Evolutionary conservation across 2,329 filamentous ascomycete genomes (phyloP), one percentile per base, ranked within the genome.

Genomic region (Xylariaceae sp.): DNA sequence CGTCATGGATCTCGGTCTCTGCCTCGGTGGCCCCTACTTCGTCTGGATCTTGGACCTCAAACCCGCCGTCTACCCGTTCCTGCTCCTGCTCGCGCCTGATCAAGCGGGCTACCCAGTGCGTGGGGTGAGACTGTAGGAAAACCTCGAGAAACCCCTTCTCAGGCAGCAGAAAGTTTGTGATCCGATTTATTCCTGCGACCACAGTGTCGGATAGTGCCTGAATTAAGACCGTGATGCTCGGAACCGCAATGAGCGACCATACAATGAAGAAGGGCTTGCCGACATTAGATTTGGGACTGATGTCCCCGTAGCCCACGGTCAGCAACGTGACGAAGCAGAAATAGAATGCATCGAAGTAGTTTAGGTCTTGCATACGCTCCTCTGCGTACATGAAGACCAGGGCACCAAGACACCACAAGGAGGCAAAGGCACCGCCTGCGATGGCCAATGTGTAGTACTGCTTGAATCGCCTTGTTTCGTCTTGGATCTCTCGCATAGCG

Each of bases 321-420:
- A 44, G 19, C 3, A 44, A 34, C 22, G 42, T 41, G 17, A 41
- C 42, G 38, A 44, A 44, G 29, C 42, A 44, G 34, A 44, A 44
- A 16, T 44, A 44, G 17, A 44, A 44, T n/a, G 26, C 34, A 18
- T 44, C 42, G 16, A 41, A 44, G 19, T 44, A 44, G 31, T n/a
- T 24, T 9, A 41, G 19, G n/a, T 38, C 18, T 34, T 44, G 37
- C 32, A 32, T 37, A 3, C 33, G 31, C 24, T 24, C 15, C 29
- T 44, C 42, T 13, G 42, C 34, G 9, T 19, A 38, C 38, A 44
- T 34, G 28, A 44, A 44, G 11, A 44, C 37, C 38, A 44, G 17
- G 19, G 42, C 42, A 13, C 42, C 42, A n/a, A 44, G 7, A 12
- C 33, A 31, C 38, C 42, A 44, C 11, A 41, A 26, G 13, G 28